These are phyloP conservation scores for Chlorella sorokiniana DNA, from an alignment of 139 green algal species.

Conservation along the genomic window DNA sequence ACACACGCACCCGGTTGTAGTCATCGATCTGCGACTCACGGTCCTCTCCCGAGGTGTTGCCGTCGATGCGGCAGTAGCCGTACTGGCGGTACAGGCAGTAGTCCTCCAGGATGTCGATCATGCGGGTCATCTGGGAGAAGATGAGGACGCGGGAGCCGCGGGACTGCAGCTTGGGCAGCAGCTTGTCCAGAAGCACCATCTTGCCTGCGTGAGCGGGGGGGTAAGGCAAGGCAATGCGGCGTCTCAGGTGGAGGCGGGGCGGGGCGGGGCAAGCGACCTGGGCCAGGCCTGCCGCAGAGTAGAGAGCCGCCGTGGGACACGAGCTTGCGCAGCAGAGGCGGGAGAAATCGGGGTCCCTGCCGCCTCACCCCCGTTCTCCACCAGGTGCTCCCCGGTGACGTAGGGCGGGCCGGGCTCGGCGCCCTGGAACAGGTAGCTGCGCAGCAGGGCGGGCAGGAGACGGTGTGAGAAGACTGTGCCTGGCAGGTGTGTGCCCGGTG, in stretches of 20 bases:
- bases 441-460: too few relatives aligned
- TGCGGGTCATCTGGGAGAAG: constrained; percentile 94
- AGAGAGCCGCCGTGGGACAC: too few relatives aligned
- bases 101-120: constrained; percentile 98
- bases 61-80: constrained; percentile 96
- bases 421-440: constrained; percentile 79
- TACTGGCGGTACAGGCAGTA: constrained; percentile 87
- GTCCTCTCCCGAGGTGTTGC: constrained; percentile 96
- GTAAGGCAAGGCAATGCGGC: neutral
- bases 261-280: neutral
- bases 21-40: constrained; percentile 74
- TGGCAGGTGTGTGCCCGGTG: too few relatives aligned
- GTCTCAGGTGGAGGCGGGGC: neutral
- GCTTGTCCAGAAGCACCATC: constrained; percentile 92
- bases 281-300: neutral
- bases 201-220: constrained; percentile 63
- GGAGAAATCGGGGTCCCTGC: too few relatives aligned
- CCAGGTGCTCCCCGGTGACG: constrained; percentile 87
- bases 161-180: constrained; percentile 84
- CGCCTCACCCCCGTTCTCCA: constrained; percentile 71
- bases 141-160: constrained; percentile 87
- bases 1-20: constrained; percentile 25
- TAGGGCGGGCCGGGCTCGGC: constrained; percentile 94
- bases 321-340: too few relatives aligned
- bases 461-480: too few relatives aligned